phyloP scores from a whole-genome alignment of 116 monocot genomes.

The Phalaenopsis hybrid region DNA sequence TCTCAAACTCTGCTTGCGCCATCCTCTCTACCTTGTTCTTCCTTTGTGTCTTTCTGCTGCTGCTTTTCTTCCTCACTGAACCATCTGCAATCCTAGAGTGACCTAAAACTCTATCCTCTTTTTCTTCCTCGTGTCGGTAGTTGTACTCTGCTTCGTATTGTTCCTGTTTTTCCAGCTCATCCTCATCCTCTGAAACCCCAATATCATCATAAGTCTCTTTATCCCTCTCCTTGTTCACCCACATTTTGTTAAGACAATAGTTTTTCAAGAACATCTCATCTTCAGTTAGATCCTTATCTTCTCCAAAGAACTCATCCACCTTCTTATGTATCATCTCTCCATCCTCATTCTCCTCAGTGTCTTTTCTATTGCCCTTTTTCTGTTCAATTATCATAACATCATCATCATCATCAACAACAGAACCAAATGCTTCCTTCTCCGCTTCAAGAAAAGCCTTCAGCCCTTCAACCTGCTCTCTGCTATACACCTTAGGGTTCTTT shows the following conservation, averaged over 20 bases:
- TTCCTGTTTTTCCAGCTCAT: constrained; percentile 75
- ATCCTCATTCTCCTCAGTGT: constrained; percentile 22
- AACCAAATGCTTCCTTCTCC: constrained; percentile 34
- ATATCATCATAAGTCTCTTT: constrained; percentile 24
- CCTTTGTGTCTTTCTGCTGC: constrained; percentile 69
- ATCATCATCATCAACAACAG: constrained; percentile 8
- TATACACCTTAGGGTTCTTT: constrained; percentile 38
- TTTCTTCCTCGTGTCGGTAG: constrained; percentile 78
- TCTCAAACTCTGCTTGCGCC: constrained; percentile 62
- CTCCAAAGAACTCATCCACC: constrained; percentile 60
- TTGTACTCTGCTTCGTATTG: constrained; percentile 69
- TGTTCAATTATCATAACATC: constrained; percentile 34
- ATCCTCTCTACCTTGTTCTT: constrained; percentile 91
- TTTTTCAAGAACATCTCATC: constrained; percentile 70
- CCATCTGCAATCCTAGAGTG: constrained; percentile 67
- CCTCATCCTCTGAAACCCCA: constrained; percentile 64
- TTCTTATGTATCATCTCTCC: constrained; percentile 30
- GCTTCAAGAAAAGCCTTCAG: constrained; percentile 59
- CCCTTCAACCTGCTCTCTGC: constrained; percentile 54
- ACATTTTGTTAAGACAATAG: constrained; percentile 50
- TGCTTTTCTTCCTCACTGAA: constrained; percentile 85
- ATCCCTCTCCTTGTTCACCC: constrained; percentile 41
- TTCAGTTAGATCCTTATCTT: constrained; percentile 49
- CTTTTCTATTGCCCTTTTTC: constrained; percentile 23
- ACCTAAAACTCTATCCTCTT: constrained; percentile 58